Evolutionary conservation across 2,329 filamentous ascomycete species (phyloP).

Genomic region (Clonostachys rhizophaga): DNA sequence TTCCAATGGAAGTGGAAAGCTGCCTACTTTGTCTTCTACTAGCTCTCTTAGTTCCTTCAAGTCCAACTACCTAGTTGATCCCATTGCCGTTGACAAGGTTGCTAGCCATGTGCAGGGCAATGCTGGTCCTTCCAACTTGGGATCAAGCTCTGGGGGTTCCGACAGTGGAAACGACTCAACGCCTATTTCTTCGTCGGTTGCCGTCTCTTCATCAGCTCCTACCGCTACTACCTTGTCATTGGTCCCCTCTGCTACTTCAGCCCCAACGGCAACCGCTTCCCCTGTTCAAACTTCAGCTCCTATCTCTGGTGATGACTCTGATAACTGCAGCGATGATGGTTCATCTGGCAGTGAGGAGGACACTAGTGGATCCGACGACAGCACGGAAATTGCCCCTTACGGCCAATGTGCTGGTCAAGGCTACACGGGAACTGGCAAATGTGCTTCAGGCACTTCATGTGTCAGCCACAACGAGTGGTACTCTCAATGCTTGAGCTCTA

Average conservation of each 20-base stretch:
- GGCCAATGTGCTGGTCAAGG: constrained; percentile 16
- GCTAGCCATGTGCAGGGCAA: constrained; percentile 11
- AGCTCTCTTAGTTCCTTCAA: constrained; percentile 9
- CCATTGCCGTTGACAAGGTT: constrained; percentile 15
- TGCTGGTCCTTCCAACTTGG: constrained; percentile 15
- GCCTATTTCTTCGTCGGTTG: no score
- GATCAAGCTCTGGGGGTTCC: constrained; percentile 4
- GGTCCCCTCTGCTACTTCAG: no score
- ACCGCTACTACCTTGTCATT: no score
- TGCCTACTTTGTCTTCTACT: constrained; percentile 10
- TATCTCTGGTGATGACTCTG: no score
- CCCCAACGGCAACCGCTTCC: neutral
- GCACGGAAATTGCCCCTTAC: constrained; percentile 4
- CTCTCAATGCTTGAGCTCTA: constrained; percentile 13
- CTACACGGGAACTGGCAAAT: constrained; percentile 15
- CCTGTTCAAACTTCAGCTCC: neutral
- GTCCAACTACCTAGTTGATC: constrained; percentile 12
- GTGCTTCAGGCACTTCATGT: constrained; percentile 14
- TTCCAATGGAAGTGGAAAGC: constrained; percentile 8
- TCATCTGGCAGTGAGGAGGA: neutral
- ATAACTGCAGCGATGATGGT: no score
- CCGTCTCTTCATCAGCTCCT: no score
- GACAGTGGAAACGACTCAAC: neutral
- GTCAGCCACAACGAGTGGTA: constrained; percentile 17
- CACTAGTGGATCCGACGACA: neutral